Evolutionary conservation across 2,329 filamentous ascomycete species (phyloP), one percentile per base, ranked within the genome.

Genomic region (Phialophora expanda): DNA sequence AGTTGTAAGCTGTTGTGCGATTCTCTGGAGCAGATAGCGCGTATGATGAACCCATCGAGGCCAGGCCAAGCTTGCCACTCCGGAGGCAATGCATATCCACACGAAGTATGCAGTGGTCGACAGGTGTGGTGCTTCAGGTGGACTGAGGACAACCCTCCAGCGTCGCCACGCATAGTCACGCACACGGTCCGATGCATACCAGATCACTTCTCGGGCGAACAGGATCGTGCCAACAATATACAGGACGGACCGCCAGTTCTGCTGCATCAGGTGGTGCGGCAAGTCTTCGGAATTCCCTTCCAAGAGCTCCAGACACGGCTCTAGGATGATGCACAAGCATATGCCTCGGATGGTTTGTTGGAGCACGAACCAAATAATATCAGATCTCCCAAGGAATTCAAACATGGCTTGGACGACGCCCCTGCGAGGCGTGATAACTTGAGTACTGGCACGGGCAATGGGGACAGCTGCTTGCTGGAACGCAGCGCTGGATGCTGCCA

Each of bases 41-140:
- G 41, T 41, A 20, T 48, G 14, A 20, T 24, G 17, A 17, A 24
- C 17, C 22, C 20, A 26, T 1, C 24, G 14, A 20, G 26, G 32
- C 38, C 56, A 58, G 11, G 4, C 8, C 22, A 56, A 14, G 11
- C 9, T 26, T 17, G 24, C 22, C 14, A 28, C n/a, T n/a, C 24
- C 30, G 30, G 7, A 56, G 14, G 55, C 55, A 14, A 56, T 44
- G 30, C 55, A 38, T 11, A 44, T 34, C 24, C 24, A 41, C 56
- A 59, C 6, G 2, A 46, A 24, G 34, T 59, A 55, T 20, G 8
- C 53, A 11, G 53, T 17, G 22, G 24, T 9, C 14, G 41, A 28
- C 56, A 30, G 6, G 4, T 59, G 11, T 11, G 56, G 38, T 59
- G 41, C 26, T 48, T 59, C 38, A 22, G 28, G 17, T 2, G 32